A percentile compares a stretch with the other conserved stretches of the same genome.
Conservation (phyloP, 495 filamentous ascomycete genomes). For the Penicillium crystallinum region DNA sequence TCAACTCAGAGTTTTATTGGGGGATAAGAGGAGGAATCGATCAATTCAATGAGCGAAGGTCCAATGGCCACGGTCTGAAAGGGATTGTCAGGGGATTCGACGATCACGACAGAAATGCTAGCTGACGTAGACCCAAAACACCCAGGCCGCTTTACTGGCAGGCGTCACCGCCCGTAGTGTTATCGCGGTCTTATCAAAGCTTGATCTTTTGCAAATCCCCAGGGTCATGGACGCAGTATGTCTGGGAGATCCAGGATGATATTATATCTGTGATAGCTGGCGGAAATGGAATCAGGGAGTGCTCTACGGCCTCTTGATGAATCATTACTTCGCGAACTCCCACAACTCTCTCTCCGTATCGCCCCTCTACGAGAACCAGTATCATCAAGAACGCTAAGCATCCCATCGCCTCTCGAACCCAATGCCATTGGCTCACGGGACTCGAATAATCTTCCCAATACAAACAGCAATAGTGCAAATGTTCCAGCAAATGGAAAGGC, state of each 20-base stretch:
- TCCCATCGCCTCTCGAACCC: slow-evolving; percentile 44
- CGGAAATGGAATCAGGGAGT: slow-evolving; percentile 31
- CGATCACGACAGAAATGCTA: not conserved
- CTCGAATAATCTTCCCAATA: slow-evolving; percentile 29
- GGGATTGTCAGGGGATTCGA: slow-evolving; percentile 1
- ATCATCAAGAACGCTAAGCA: slow-evolving; percentile 38
- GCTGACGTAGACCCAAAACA: slow-evolving; percentile 16
- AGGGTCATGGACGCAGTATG: not conserved
- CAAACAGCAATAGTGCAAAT: slow-evolving; percentile 26
- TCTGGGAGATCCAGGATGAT: not conserved
- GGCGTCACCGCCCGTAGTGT: slow-evolving; percentile 4
- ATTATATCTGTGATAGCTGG: not conserved
- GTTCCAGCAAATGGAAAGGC: slow-evolving; percentile 22
- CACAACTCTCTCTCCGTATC: slow-evolving; percentile 43
- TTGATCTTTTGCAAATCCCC: slow-evolving; percentile 1
- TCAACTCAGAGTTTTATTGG: no score
- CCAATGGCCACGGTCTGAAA: not conserved
- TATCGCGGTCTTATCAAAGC: slow-evolving; percentile 16
- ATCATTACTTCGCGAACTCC: slow-evolving; percentile 40
- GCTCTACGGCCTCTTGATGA: slow-evolving; percentile 36
- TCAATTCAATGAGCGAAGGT: not conserved
- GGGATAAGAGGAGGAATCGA: not conserved
- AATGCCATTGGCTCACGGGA: slow-evolving; percentile 37
- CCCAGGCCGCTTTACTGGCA: slow-evolving; percentile 2
- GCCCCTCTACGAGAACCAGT: slow-evolving; percentile 47